Conservation (phyloP, 73 alveolate species). For the Urostyla sp. region DNA sequence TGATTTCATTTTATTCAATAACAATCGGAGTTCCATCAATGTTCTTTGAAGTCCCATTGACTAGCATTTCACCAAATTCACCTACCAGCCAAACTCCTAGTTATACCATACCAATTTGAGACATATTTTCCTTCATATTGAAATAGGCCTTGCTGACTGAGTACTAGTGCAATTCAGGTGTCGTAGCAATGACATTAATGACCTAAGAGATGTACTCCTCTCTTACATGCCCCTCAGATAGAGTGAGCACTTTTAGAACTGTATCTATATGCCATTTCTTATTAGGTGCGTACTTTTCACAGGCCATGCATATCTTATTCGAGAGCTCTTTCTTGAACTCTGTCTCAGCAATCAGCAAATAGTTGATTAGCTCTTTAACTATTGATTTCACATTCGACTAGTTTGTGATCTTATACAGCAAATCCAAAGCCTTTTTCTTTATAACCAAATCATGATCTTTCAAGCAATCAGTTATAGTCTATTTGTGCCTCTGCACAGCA, state of each 20-base stretch:
- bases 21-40: constrained; percentile 61
- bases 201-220: constrained; percentile 81
- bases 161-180: constrained; percentile 83
- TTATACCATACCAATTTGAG: constrained; percentile 70
- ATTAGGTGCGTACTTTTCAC: constrained; percentile 89
- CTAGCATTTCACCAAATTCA: constrained; percentile 79
- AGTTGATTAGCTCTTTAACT: constrained; percentile 91
- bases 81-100: constrained; percentile 83
- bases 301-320: constrained; percentile 85
- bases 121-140: constrained; percentile 69
- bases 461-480: constrained; percentile 93
- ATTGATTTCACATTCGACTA: constrained; percentile 85
- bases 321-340: constrained; percentile 94
- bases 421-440: constrained; percentile 95
- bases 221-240: constrained; percentile 87
- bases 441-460: constrained; percentile 94
- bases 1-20: constrained; percentile 66
- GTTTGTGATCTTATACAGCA: constrained; percentile 87
- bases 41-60: constrained; percentile 54
- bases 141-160: constrained; percentile 69
- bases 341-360: constrained; percentile 88
- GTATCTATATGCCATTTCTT: constrained; percentile 93
- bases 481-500: constrained; percentile 96
- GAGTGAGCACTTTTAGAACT: constrained; percentile 85
- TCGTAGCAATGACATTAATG: constrained; percentile 75